Conservation (phyloP, 2,329 filamentous ascomycete species). For the Pyrenophora seminiperda region DNA sequence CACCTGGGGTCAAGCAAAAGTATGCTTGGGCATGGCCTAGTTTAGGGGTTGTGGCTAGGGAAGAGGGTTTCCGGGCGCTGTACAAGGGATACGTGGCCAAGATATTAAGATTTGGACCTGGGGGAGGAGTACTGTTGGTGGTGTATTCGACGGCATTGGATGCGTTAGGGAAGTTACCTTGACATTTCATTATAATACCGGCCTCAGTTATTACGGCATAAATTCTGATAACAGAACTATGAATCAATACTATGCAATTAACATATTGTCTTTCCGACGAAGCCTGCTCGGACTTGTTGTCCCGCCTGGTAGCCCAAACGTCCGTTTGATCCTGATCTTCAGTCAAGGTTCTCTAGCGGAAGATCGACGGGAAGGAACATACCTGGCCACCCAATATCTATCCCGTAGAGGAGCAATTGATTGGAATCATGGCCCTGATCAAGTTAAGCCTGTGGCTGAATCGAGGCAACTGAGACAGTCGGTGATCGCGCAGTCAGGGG, state of each 20-base stretch:
- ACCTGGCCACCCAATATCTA: slow-evolving; percentile 4
- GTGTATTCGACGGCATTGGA: slow-evolving; percentile 38
- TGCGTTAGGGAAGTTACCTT: slow-evolving; percentile 24
- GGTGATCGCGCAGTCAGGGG: slow-evolving; percentile 15
- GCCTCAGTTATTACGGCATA: too few relatives aligned
- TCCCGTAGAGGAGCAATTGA: slow-evolving; percentile 18
- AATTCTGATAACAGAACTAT: too few relatives aligned
- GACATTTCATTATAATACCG: neutral
- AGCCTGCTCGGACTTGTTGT: too few relatives aligned
- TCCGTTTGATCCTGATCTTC: slow-evolving; percentile 1
- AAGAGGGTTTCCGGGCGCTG: slow-evolving; percentile 35
- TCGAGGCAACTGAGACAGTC: slow-evolving; percentile 13
- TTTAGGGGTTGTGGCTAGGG: slow-evolving; percentile 31
- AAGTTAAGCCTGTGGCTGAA: neutral
- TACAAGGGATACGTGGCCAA: slow-evolving; percentile 43
- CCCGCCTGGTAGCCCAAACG: neutral
- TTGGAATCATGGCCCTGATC: slow-evolving; percentile 6
- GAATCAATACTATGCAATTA: too few relatives aligned
- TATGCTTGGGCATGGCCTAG: slow-evolving; percentile 42
- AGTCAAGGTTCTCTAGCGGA: slow-evolving; percentile 1
- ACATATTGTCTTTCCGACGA: too few relatives aligned
- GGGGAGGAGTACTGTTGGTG: slow-evolving; percentile 37
- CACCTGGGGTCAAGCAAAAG: slow-evolving; percentile 29
- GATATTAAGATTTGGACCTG: slow-evolving; percentile 39
- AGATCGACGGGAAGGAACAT: neutral